phyloP scores from a whole-genome alignment of 2,329 filamentous ascomycete species.

The Rachicladosporium sp. region DNA sequence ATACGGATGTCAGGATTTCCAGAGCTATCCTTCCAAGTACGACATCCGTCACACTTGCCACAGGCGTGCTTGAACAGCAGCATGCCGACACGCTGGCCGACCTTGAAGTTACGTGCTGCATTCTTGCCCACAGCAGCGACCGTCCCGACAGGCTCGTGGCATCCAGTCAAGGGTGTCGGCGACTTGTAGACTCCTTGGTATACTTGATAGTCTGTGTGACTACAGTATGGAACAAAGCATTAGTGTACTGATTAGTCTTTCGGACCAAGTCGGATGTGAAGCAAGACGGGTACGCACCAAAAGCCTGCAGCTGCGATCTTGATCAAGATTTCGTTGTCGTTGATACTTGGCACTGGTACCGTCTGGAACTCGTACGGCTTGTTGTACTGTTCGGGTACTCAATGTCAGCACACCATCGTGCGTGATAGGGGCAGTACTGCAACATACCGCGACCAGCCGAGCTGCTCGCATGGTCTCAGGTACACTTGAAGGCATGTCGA shows the following conservation, averaged over 20 bases:
- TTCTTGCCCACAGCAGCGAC: conserved; percentile 3
- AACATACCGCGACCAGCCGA: too few relatives aligned
- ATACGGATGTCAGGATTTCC: too few relatives aligned
- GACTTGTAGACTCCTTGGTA: conserved; percentile 5
- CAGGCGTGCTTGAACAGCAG: conserved; percentile 5
- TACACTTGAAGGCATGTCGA: too few relatives aligned
- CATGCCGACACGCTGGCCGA: conserved; percentile 4
- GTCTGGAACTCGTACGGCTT: conserved; percentile 6
- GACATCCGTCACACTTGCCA: conserved; percentile 6
- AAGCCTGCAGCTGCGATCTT: conserved; percentile 7
- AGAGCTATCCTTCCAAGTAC: background rate
- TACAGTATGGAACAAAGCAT: background rate
- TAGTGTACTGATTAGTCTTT: too few relatives aligned
- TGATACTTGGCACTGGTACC: conserved; percentile 3
- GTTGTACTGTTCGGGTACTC: conserved; percentile 1
- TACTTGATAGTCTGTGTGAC: conserved; percentile 6
- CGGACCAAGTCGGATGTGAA: too few relatives aligned
- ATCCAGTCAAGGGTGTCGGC: conserved; percentile 3
- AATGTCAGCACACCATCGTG: too few relatives aligned
- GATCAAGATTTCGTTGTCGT: conserved; percentile 5
- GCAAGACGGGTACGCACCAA: background rate
- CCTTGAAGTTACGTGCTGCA: conserved; percentile 1
- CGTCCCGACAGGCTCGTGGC: conserved; percentile 4
- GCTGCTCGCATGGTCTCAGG: too few relatives aligned
- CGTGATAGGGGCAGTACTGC: too few relatives aligned